Percentiles rank a stretch among this genome's conserved stretches.
Conservation (phyloP, 1,139 yeast species). For the Nakaseomyces nivariensis region DNA sequence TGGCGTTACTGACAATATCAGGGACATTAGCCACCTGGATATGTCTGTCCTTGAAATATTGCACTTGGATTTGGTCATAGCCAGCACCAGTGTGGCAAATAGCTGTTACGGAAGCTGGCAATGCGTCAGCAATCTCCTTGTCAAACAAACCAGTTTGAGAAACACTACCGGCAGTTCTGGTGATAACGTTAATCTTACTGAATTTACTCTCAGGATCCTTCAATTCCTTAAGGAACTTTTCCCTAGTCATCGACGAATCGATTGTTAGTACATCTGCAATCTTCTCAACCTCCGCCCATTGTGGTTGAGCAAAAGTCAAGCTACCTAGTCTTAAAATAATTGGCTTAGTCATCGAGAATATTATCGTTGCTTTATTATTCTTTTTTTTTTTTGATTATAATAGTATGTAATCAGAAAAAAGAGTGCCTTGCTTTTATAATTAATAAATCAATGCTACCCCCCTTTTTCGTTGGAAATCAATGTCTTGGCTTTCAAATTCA, state of each 20-base stretch:
- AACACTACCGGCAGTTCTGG: constrained; percentile 44
- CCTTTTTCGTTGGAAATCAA: too few relatives aligned
- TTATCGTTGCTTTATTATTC: neutral
- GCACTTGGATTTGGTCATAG: constrained; percentile 69
- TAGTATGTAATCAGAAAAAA: too few relatives aligned
- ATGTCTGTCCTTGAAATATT: constrained; percentile 28
- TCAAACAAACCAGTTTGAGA: constrained; percentile 63
- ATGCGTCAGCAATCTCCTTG: constrained; percentile 48
- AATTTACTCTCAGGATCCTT: constrained; percentile 35
- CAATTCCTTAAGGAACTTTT: constrained; percentile 41
- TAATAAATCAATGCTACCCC: too few relatives aligned
- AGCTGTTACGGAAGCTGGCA: constrained; percentile 55
- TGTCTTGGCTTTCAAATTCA: too few relatives aligned
- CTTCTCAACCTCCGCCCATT: constrained; percentile 43
- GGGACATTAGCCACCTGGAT: constrained; percentile 71
- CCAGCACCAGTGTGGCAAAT: constrained; percentile 89
- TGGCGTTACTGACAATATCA: constrained; percentile 61
- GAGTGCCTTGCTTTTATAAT: neutral
- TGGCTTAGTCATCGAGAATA: constrained; percentile 31
- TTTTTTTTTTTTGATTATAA: neutral
- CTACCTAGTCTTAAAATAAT: constrained; percentile 53
- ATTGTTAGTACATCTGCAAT: constrained; percentile 42
- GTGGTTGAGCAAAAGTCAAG: constrained; percentile 41
- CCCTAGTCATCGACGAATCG: constrained; percentile 38
- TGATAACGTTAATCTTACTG: constrained; percentile 38